Evolutionary conservation across 495 filamentous ascomycete species (phyloP).

Genomic region (Margaritispora aquatica): DNA sequence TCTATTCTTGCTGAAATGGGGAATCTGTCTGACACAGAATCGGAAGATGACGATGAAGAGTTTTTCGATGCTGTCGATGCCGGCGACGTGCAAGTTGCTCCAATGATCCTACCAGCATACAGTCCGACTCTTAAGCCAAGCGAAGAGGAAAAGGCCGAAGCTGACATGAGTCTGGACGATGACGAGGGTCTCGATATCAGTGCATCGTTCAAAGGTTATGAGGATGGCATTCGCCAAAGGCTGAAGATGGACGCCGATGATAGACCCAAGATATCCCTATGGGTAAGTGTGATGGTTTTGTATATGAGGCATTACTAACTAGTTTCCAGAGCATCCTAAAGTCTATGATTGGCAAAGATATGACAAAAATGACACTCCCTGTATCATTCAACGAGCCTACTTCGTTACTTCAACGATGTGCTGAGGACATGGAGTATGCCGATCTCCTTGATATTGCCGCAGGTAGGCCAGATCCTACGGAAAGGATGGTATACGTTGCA

Average conservation of each 20-base stretch:
- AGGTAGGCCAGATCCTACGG: slow-evolving; percentile 76
- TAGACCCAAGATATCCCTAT: slow-evolving; percentile 87
- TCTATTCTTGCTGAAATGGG: slow-evolving; percentile 55
- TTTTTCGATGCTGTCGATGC: slow-evolving; percentile 97
- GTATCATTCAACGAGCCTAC: slow-evolving; percentile 99
- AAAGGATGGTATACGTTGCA: slow-evolving; percentile 93
- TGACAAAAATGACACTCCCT: slow-evolving; percentile 99
- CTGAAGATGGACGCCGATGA: slow-evolving; percentile 91
- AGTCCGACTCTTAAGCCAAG: slow-evolving; percentile 23
- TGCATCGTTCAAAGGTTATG: slow-evolving; percentile 82
- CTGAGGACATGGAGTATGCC: slow-evolving; percentile 96
- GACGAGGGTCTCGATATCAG: slow-evolving; percentile 54
- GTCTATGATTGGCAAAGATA: slow-evolving; percentile 99
- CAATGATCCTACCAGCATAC: slow-evolving; percentile 43
- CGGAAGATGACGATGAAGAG: slow-evolving; percentile 82
- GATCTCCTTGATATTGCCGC: slow-evolving; percentile 89
- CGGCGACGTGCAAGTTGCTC: slow-evolving; percentile 75
- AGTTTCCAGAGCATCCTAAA: slow-evolving; percentile 79
- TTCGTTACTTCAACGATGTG: slow-evolving; percentile 90
- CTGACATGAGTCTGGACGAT: slow-evolving; percentile 38
- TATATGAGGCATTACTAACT: not conserved
- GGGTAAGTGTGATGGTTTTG: slow-evolving; percentile 54
- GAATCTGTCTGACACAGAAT: slow-evolving; percentile 69
- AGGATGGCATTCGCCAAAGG: slow-evolving; percentile 69
- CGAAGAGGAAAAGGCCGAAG: slow-evolving; percentile 32